Evolutionary conservation across 2,329 filamentous ascomycete genomes (phyloP).

Genomic region (Penicillium sp.): DNA sequence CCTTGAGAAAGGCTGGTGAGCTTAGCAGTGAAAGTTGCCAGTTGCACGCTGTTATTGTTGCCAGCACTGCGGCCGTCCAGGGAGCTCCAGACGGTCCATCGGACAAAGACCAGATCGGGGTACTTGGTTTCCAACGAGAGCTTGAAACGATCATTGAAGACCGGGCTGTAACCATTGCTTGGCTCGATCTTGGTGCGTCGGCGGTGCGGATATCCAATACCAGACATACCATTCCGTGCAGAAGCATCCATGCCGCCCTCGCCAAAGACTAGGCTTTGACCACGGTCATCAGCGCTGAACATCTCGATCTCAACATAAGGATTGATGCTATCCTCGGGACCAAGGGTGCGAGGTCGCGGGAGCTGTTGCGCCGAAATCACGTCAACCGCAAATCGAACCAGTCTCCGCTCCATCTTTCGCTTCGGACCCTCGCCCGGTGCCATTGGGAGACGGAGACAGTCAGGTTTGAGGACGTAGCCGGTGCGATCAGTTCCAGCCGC

Average conservation of each 20-base stretch:
- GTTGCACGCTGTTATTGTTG: slow-evolving; percentile 63
- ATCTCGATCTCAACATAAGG: slow-evolving; percentile 95
- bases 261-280: slow-evolving; percentile 69
- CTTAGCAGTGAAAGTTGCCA: slow-evolving; percentile 92
- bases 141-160: slow-evolving; percentile 77
- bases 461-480: slow-evolving; percentile 92
- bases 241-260: slow-evolving; percentile 69
- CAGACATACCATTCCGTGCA: slow-evolving; percentile 65
- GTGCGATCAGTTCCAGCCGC: slow-evolving; percentile 81
- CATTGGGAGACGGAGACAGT: slow-evolving; percentile 66
- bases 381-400: slow-evolving; percentile 82
- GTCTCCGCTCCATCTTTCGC: slow-evolving; percentile 73
- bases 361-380: slow-evolving; percentile 94
- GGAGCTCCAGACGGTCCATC: slow-evolving; percentile 89
- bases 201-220: slow-evolving; percentile 72
- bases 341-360: slow-evolving; percentile 75
- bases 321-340: slow-evolving; percentile 76
- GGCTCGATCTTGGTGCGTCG: slow-evolving; percentile 78
- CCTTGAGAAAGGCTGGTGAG: slow-evolving; percentile 86
- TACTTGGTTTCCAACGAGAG: slow-evolving; percentile 91
- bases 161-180: slow-evolving; percentile 91
- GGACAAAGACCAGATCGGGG: slow-evolving; percentile 89
- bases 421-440: slow-evolving; percentile 36
- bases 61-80: slow-evolving; percentile 72
- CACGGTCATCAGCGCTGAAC: slow-evolving; percentile 90